A percentile compares a stretch with the other conserved stretches of the same genome.
Conservation (phyloP, 345 rosid species). For the Dovyalis caffra region DNA sequence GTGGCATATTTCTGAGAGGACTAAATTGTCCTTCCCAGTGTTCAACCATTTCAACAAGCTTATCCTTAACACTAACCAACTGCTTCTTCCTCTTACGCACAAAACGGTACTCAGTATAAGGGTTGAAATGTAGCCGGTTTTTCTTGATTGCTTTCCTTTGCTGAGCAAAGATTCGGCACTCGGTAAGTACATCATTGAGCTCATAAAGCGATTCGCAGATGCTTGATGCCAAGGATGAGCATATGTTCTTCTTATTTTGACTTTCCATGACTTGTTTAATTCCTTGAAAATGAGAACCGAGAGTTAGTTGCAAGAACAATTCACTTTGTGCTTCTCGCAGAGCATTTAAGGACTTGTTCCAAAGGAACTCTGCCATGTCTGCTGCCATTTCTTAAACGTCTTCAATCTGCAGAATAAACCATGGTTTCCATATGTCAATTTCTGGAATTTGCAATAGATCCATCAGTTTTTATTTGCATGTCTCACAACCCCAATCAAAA, state of each 20-base stretch:
- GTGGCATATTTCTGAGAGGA: too few species aligned
- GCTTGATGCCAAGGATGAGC: background rate
- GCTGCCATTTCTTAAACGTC: background rate
- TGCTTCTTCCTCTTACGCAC: background rate
- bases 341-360: background rate
- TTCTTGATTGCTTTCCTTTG: background rate
- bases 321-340: background rate
- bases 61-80: background rate
- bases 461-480: too few species aligned
- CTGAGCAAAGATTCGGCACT: slow-evolving; percentile 3
- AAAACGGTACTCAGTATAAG: background rate
- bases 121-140: background rate
- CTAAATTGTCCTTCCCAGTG: background rate
- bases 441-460: too few species aligned
- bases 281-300: background rate
- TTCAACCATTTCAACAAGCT: background rate
- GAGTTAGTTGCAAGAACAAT: background rate
- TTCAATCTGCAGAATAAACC: background rate
- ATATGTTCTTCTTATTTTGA: background rate
- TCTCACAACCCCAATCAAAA: too few species aligned
- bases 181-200: slow-evolving; percentile 2
- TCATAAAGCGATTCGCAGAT: background rate
- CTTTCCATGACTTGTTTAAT: background rate
- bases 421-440: too few species aligned
- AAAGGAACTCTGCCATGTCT: slow-evolving; percentile 1